Percentiles rank a stretch among this genome's conserved stretches.
These are phyloP conservation scores for Pulveroboletus sp. DNA, from an alignment of 768 basidiomycete species.

Conservation along the genomic window DNA sequence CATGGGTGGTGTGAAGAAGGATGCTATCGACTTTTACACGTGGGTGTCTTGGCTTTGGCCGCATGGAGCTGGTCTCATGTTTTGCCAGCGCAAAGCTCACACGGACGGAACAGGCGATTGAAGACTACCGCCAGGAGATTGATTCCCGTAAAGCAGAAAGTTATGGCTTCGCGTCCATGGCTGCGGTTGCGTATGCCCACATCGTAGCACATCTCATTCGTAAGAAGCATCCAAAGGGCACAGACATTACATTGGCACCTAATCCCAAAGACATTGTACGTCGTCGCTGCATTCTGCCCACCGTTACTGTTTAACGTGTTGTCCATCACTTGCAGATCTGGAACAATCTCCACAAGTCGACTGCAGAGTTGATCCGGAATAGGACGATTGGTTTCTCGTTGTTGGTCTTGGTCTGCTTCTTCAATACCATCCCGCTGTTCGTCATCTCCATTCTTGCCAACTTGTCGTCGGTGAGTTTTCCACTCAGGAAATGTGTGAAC, in stretches of 20 bases:
- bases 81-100: constrained; percentile 39
- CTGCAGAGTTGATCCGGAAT: constrained; percentile 64
- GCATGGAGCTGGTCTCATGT: constrained; percentile 3
- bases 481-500: background rate
- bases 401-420: constrained; percentile 79
- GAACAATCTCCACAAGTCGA: constrained; percentile 80
- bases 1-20: constrained; percentile 79
- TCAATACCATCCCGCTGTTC: constrained; percentile 92
- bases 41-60: constrained; percentile 38
- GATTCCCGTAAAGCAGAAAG: constrained; percentile 78
- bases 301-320: background rate
- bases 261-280: constrained; percentile 87
- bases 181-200: constrained; percentile 84
- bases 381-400: constrained; percentile 74
- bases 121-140: constrained; percentile 69
- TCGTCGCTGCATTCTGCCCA: constrained; percentile 2
- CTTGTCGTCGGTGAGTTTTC: constrained; percentile 62
- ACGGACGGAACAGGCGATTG: constrained; percentile 72
- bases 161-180: constrained; percentile 92
- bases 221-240: constrained; percentile 70
- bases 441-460: constrained; percentile 91
- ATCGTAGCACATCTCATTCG: constrained; percentile 71
- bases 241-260: constrained; percentile 71
- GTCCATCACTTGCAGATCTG: constrained; percentile 58
- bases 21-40: constrained; percentile 95